These are phyloP conservation scores for Linnemannia zychae DNA, from an alignment of 192 early-diverging fungal genomes.

Conservation along the genomic window DNA sequence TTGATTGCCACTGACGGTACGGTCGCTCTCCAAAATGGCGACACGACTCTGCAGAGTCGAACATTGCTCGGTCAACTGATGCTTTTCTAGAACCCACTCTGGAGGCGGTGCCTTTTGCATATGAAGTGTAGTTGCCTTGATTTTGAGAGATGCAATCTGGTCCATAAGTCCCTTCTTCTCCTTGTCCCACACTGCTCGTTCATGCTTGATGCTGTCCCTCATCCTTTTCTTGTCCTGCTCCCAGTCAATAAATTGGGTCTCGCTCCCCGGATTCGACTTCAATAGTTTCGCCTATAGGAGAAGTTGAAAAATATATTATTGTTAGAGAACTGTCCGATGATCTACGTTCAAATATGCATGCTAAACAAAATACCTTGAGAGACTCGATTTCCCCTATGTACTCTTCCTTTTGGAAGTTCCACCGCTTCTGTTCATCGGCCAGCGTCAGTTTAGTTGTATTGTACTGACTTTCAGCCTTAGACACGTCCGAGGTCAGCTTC, in stretches of 20 bases:
- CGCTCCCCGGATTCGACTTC: constrained; percentile 2
- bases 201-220: constrained; percentile 29
- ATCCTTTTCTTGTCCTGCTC: constrained; percentile 26
- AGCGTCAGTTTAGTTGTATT: neutral
- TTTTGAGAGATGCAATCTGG: constrained; percentile 49
- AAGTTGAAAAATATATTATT: neutral
- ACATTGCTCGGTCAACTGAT: constrained; percentile 24
- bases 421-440: constrained; percentile 15
- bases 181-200: constrained; percentile 25
- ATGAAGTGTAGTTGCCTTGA: constrained; percentile 31
- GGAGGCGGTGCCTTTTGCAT: constrained; percentile 36
- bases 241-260: constrained; percentile 26
- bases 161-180: constrained; percentile 44
- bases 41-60: constrained; percentile 31
- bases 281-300: constrained; percentile 20
- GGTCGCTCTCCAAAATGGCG: constrained; percentile 30
- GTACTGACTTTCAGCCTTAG: constrained; percentile 2
- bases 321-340: neutral
- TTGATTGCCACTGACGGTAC: neutral
- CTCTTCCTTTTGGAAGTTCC: constrained; percentile 22
- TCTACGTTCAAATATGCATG: neutral
- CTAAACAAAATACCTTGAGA: constrained; percentile 12
- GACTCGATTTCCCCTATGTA: constrained; percentile 20
- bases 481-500: constrained; percentile 10
- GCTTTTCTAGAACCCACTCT: constrained; percentile 50